These are phyloP conservation scores for Cyberlindnera misumaiensis DNA, from an alignment of 805 yeast species.

Conservation along the genomic window DNA sequence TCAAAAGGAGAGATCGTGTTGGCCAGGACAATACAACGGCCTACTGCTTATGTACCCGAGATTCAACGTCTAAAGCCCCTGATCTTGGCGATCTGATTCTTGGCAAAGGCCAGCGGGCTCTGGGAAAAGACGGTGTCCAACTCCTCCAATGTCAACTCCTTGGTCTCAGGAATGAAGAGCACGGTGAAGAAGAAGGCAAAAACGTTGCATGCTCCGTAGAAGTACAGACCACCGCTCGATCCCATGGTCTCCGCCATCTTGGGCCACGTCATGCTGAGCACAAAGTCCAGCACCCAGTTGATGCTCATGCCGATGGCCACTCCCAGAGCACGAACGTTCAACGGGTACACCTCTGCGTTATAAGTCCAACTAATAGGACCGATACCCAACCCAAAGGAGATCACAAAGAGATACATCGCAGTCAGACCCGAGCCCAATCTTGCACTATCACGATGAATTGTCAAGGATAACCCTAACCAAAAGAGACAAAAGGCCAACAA, in stretches of 20 bases:
- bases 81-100: too few relatives aligned
- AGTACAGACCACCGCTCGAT: conserved; percentile 43
- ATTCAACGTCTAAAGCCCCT: too few relatives aligned
- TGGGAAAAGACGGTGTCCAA: conserved; percentile 9
- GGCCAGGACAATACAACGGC: too few relatives aligned
- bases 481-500: conserved; percentile 50
- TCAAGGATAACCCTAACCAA: conserved; percentile 41
- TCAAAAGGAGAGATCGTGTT: too few relatives aligned
- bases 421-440: conserved; percentile 37
- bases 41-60: too few relatives aligned
- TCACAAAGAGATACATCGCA: conserved; percentile 40
- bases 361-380: conserved; percentile 51
- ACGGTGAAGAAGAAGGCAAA: conserved; percentile 34
- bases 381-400: conserved; percentile 43
- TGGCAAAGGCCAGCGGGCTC: neutral
- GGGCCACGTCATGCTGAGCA: conserved; percentile 54
- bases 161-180: conserved; percentile 52
- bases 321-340: conserved; percentile 44
- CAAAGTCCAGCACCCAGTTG: conserved; percentile 34
- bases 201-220: conserved; percentile 47
- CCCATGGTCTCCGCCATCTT: conserved; percentile 37
- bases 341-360: conserved; percentile 47
- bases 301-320: conserved; percentile 45
- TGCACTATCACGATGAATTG: conserved; percentile 29
- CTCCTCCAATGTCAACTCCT: conserved; percentile 67